phyloP scores from a whole-genome alignment of 441 rosid species.

The Theobroma grandiflorum region DNA sequence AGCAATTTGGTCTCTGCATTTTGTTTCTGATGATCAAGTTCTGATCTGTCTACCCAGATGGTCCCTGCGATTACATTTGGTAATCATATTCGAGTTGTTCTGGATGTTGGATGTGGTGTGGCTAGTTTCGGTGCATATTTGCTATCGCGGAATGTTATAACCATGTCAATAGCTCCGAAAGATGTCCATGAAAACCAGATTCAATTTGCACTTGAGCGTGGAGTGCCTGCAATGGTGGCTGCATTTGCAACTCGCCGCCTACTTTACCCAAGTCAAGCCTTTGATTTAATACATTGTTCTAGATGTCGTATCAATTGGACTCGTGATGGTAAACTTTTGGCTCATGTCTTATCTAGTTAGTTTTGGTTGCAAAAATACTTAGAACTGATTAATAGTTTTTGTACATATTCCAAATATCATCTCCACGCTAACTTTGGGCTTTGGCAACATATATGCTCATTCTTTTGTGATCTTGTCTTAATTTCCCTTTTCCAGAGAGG shows the following conservation, averaged over 20 bases:
- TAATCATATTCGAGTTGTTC: slow-evolving; percentile 64
- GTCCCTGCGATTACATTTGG: slow-evolving; percentile 84
- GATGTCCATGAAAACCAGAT: slow-evolving; percentile 99
- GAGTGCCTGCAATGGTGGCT: slow-evolving; percentile 98
- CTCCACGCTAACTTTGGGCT: background rate
- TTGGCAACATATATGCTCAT: background rate
- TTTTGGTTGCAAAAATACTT: background rate
- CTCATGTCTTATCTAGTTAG: background rate
- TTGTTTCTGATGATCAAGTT: slow-evolving; percentile 34
- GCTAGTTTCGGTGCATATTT: slow-evolving; percentile 99
- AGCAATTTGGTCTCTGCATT: slow-evolving; percentile 13
- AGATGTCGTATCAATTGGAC: slow-evolving; percentile 99
- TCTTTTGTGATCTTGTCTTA: background rate
- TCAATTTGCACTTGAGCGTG: slow-evolving; percentile 99
- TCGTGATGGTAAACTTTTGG: slow-evolving; percentile 76
- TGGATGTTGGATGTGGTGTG: slow-evolving; percentile 98
- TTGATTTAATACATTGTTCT: slow-evolving; percentile 96
- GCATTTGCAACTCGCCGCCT: slow-evolving; percentile 87
- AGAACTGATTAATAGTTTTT: background rate
- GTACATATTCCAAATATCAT: background rate
- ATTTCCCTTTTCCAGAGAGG: background rate
- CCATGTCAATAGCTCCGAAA: slow-evolving; percentile 95
- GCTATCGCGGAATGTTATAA: slow-evolving; percentile 71
- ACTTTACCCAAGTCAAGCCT: slow-evolving; percentile 95
- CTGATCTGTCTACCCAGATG: slow-evolving; percentile 61